These are phyloP conservation scores for Epithemia pelagica DNA, from an alignment of 108 stramenopile species.

Conservation along the genomic window DNA sequence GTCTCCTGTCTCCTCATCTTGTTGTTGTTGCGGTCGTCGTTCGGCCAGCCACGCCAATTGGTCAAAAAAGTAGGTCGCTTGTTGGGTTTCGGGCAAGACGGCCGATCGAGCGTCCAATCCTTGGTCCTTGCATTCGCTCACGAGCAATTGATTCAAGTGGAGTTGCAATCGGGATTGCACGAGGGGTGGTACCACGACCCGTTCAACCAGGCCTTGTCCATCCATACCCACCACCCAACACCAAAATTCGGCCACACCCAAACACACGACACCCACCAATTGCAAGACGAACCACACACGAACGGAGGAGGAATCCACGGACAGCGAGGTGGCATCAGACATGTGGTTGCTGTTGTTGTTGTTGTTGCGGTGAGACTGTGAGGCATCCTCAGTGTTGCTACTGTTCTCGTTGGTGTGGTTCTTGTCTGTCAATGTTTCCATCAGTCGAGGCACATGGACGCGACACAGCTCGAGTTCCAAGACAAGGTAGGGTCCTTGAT, in stretches of 20 bases:
- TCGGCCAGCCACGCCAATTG: background rate
- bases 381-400: background rate
- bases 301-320: background rate
- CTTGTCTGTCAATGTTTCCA: background rate
- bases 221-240: background rate
- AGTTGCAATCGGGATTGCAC: background rate
- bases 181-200: background rate
- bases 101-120: background rate
- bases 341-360: background rate
- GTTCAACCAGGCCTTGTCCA: background rate
- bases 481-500: background rate
- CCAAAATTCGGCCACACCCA: background rate
- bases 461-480: background rate
- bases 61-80: background rate
- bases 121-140: background rate
- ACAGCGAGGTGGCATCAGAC: background rate
- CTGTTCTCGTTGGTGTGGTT: background rate
- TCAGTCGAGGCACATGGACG: background rate
- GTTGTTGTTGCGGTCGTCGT: background rate
- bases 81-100: background rate
- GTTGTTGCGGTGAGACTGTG: background rate
- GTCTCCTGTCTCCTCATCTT: too few species aligned
- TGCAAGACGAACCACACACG: background rate
- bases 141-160: background rate
- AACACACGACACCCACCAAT: background rate